A percentile compares a stretch with the other conserved stretches of the same genome.
Conservation (phyloP, 1,139 yeast genomes). For the Pneumocystis carinii region DNA sequence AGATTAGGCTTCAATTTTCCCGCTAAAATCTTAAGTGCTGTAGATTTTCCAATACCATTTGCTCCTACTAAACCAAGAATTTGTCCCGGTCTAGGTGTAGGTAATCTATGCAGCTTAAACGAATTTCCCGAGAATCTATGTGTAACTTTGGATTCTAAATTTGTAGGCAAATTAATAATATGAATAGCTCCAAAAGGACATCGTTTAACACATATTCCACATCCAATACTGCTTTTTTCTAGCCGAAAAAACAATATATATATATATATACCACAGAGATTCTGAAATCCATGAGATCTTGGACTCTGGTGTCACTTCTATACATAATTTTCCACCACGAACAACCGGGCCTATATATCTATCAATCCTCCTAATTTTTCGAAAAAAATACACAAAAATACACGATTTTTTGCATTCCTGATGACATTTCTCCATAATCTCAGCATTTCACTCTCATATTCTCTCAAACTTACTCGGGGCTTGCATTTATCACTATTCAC, state of each 20-base stretch:
- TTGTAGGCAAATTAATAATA: constrained; percentile 90
- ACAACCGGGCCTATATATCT: constrained; percentile 52
- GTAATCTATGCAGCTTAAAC: constrained; percentile 88
- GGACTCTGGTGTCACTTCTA: constrained; percentile 79
- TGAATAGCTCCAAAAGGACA: constrained; percentile 96
- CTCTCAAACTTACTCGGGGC: background rate
- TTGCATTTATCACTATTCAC: background rate
- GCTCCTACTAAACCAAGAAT: constrained; percentile 95
- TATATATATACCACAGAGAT: constrained; percentile 39
- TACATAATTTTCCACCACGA: constrained; percentile 92
- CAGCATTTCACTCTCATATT: background rate
- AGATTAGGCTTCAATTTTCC: constrained; percentile 96
- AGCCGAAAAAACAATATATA: background rate
- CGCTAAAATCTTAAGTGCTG: constrained; percentile 95
- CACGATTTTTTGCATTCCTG: constrained; percentile 95
- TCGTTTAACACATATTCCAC: constrained; percentile 98
- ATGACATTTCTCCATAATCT: constrained; percentile 49
- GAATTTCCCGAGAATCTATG: constrained; percentile 97
- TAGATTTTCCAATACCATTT: constrained; percentile 96
- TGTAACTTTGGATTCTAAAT: constrained; percentile 78
- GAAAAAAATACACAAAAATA: background rate
- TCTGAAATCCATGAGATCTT: constrained; percentile 96
- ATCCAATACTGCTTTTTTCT: constrained; percentile 47
- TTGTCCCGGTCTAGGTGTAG: constrained; percentile 98
- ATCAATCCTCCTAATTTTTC: background rate